Evolutionary conservation across 345 rosid genomes (phyloP), one percentile per base, ranked within the genome.

Genomic region (Corymbia maculata): DNA sequence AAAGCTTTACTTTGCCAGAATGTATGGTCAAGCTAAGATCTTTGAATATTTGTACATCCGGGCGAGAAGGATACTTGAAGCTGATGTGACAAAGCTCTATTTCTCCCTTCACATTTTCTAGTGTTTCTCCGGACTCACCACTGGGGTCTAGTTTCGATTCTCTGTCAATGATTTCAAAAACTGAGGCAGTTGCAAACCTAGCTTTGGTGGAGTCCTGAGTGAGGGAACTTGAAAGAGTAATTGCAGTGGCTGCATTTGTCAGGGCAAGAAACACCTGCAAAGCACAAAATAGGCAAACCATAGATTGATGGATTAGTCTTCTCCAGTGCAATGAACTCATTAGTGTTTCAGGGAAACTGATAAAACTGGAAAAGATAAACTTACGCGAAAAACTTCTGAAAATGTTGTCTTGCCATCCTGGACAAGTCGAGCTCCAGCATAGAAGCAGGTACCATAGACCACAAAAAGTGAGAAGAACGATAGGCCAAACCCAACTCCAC

Each of bases 21-120:
- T 85, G 89, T 50, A 92, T 89, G 32, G 66, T 68, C 88, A 92
- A 79, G 90, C 90, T 91, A n/a, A 97, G 91, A 88, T 95, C 97
- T 64, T 90, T 93, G 75, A 97, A 91, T 87, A 97, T 93, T 87
- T 94, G 98, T 88, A 93, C 86, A 86, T 97, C 96, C 2, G 97
- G 98, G 86, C 99, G 93, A 57, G 90, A 90, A 13, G 97, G 97
- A 91, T 97, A 97, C 88, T 87, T 94, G 88, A 97, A 97, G 91
- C 94, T 95, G 26, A 97, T 51, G 90, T 94, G 96, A n/a, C 89
- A 91, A 87, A 97, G 88, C 88, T 95, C 95, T 42, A 96, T 94
- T 51, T 97, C 96, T 89, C 99, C 99, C 70, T 88, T 94, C 50
- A 94, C 94, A 50, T 91, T 89, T 13, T 93, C 95, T 49, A 94